phyloP scores from a whole-genome alignment of 2,329 filamentous ascomycete genomes.

The Cadophora luteo-olivacea region DNA sequence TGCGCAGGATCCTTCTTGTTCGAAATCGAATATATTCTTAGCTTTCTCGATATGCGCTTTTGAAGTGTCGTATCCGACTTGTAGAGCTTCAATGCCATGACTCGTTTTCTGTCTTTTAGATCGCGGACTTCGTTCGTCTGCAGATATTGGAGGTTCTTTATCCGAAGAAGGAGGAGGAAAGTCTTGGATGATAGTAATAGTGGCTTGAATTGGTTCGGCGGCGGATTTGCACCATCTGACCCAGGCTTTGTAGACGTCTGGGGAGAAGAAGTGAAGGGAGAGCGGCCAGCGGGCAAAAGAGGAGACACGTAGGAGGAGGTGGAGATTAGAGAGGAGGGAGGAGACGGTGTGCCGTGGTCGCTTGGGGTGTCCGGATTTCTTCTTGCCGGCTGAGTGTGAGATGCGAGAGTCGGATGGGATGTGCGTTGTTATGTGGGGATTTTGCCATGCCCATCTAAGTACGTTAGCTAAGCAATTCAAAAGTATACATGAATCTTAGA shows the following conservation, averaged over 20 bases:
- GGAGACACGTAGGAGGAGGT: constrained; percentile 77
- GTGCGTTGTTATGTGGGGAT: constrained; percentile 81
- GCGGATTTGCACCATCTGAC: constrained; percentile 57
- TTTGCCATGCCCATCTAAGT: constrained; percentile 86
- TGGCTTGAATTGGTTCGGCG: constrained; percentile 35
- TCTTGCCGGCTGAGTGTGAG: constrained; percentile 56
- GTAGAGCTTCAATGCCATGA: constrained; percentile 59
- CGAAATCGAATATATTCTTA: constrained; percentile 59
- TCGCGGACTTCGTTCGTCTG: constrained; percentile 19
- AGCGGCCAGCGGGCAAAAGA: constrained; percentile 88
- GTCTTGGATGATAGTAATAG: constrained; percentile 36
- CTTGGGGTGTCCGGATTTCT: constrained; percentile 60
- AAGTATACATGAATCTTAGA: neutral
- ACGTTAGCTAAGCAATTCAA: neutral
- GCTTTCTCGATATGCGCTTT: constrained; percentile 62
- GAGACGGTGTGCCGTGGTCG: constrained; percentile 66
- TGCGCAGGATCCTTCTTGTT: constrained; percentile 61
- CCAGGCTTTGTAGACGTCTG: constrained; percentile 76
- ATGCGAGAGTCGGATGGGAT: constrained; percentile 71
- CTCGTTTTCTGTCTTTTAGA: constrained; percentile 38
- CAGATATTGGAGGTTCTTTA: neutral
- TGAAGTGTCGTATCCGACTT: constrained; percentile 61
- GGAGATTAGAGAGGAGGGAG: constrained; percentile 79
- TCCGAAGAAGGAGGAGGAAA: constrained; percentile 29
- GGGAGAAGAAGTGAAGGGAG: constrained; percentile 76